Percentiles rank a stretch among this genome's conserved stretches.
Evolutionary conservation across 169 alveolate species (phyloP).

Genomic region (Plasmodium yoelii): DNA sequence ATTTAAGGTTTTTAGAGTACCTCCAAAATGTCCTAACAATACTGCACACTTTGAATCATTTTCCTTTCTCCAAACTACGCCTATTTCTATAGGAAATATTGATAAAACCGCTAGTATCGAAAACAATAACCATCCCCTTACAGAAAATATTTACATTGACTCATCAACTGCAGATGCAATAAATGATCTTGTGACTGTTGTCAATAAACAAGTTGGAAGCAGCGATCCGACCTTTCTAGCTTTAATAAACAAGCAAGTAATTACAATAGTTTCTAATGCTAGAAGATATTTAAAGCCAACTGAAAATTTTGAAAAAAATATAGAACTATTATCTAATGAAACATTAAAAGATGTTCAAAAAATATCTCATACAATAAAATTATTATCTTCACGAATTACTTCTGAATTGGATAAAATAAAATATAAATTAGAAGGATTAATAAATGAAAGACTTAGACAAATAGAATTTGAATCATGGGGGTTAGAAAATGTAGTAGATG

Average conservation of each 20-base stretch:
- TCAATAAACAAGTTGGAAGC: constrained; percentile 71
- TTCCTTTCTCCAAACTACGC: constrained; percentile 8
- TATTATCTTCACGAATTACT: constrained; percentile 56
- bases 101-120: neutral
- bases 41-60: constrained; percentile 12
- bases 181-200: constrained; percentile 59
- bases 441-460: constrained; percentile 66
- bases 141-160: constrained; percentile 62
- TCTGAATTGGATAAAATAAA: constrained; percentile 68
- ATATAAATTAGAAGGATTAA: constrained; percentile 50
- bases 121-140: neutral
- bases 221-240: constrained; percentile 71
- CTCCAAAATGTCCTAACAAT: constrained; percentile 80
- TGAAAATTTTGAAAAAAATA: constrained; percentile 67
- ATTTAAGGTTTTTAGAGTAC: constrained; percentile 77
- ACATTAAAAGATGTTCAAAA: constrained; percentile 73
- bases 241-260: constrained; percentile 61
- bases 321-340: constrained; percentile 68
- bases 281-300: constrained; percentile 73
- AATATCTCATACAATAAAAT: constrained; percentile 52
- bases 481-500: constrained; percentile 14
- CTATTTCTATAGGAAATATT: too few relatives aligned
- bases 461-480: constrained; percentile 65
- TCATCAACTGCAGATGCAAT: constrained; percentile 72
- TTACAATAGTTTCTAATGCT: constrained; percentile 63